Evolutionary conservation across 2,329 filamentous ascomycete species (phyloP), one percentile per base, ranked within the genome.

Genomic region (Chaetomium sp.): DNA sequence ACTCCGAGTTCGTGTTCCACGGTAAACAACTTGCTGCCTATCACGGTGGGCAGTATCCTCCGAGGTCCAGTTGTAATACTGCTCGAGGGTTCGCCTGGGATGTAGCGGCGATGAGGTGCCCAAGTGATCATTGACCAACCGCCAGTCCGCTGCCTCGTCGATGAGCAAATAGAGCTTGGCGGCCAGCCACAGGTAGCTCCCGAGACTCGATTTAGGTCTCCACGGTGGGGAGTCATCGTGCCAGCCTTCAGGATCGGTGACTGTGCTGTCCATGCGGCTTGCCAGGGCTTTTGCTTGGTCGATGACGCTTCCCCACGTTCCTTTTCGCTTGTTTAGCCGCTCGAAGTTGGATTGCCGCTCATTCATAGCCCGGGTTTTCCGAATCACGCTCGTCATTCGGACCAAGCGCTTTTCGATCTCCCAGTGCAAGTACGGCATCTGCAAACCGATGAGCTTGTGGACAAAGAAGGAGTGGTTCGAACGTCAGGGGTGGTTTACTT

Each of bases 41-140:
- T 78, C 76, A 8, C 75, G 66, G 3, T 69, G 69, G 7, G 70
- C 68, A 1, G 76, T 78, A 57, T 77, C 74, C 9, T 73, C 69
- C 4, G 74, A 71, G 13, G 75, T 77, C 70, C 75, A 75, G 62
- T 75, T 77, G 68, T 75, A 77, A 33, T 72, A 76, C 64, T 78
- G 76, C 61, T 78, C 76, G 8, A 78, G 67, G 0, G 76, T 78
- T 2, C 76, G 68, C 19, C 76, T 67, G 8, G 75, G 69, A 62
- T 78, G 76, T 1, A 70, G 72, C 62, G 67, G 74, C 0, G 72
- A 69, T 8, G 68, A 56, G 1, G 65, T 65, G 61, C 70, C 70
- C 9, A 74, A 66, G 38, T 73, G 71, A 21, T 74, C 68, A 9
- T 47, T 65, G 19, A 70, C 68, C 5, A 70, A 55, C 16, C 66